phyloP scores from a whole-genome alignment of 2,329 filamentous ascomycete genomes.

The Aspergillus sp. region DNA sequence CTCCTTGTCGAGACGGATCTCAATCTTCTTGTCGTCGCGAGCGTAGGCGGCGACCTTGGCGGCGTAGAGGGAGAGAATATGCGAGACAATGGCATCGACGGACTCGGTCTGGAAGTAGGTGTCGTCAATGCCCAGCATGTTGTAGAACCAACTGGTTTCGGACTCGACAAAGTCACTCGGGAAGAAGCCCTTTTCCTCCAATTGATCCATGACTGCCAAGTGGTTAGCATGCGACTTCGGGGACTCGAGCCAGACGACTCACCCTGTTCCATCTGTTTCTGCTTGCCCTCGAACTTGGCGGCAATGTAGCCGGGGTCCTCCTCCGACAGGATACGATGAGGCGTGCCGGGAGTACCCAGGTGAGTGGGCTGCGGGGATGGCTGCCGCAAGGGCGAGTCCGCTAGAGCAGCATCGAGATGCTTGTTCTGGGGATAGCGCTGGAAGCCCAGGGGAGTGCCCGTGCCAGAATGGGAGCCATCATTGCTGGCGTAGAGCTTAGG shows the following conservation, averaged over 20 bases:
- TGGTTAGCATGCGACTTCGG: neutral
- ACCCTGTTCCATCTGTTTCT: slow-evolving; percentile 79
- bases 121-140: slow-evolving; percentile 93
- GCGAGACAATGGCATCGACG: slow-evolving; percentile 77
- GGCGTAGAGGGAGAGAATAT: slow-evolving; percentile 92
- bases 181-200: slow-evolving; percentile 75
- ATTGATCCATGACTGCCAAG: slow-evolving; percentile 64
- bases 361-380: slow-evolving; percentile 86
- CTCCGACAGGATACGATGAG: slow-evolving; percentile 69
- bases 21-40: slow-evolving; percentile 83
- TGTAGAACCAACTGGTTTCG: slow-evolving; percentile 95
- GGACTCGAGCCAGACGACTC: slow-evolving; percentile 20
- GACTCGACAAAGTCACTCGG: slow-evolving; percentile 72
- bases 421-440: slow-evolving; percentile 45
- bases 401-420: slow-evolving; percentile 46
- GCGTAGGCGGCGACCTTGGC: slow-evolving; percentile 93
- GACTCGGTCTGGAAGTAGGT: slow-evolving; percentile 93
- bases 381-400: slow-evolving; percentile 50
- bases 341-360: slow-evolving; percentile 58
- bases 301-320: slow-evolving; percentile 91
- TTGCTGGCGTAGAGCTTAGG: slow-evolving; percentile 27
- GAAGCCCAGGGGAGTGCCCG: slow-evolving; percentile 36
- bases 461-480: slow-evolving; percentile 27
- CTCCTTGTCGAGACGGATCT: slow-evolving; percentile 94
- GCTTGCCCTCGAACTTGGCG: slow-evolving; percentile 86